These are phyloP conservation scores for Colletotrichum liaoningense DNA, from an alignment of 2,329 filamentous ascomycete genomes.

Conservation along the genomic window DNA sequence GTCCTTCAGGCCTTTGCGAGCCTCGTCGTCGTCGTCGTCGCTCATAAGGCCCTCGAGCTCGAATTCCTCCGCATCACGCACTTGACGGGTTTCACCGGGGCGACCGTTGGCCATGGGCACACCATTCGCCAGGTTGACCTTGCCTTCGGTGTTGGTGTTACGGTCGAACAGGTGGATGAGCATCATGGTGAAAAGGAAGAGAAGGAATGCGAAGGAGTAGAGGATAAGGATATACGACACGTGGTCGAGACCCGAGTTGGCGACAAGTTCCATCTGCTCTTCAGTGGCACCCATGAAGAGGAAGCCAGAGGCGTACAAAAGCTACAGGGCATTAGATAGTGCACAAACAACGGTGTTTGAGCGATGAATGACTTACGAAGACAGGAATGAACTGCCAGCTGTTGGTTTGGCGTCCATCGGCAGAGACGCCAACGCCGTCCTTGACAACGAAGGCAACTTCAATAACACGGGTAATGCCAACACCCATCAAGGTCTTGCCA, in stretches of 20 bases:
- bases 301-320: slow-evolving; percentile 92
- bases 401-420: slow-evolving; percentile 77
- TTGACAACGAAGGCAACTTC: slow-evolving; percentile 90
- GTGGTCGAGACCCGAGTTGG: slow-evolving; percentile 81
- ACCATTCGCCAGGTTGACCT: slow-evolving; percentile 52
- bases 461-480: slow-evolving; percentile 84
- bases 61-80: slow-evolving; percentile 85
- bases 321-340: slow-evolving; percentile 58
- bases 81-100: slow-evolving; percentile 62
- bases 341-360: neutral
- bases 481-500: slow-evolving; percentile 95
- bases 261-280: slow-evolving; percentile 89
- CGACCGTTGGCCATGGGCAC: slow-evolving; percentile 47
- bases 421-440: slow-evolving; percentile 74
- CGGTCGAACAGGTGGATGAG: slow-evolving; percentile 87
- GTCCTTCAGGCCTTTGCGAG: slow-evolving; percentile 67
- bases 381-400: slow-evolving; percentile 66
- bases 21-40: slow-evolving; percentile 77
- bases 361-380: slow-evolving; percentile 60
- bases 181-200: slow-evolving; percentile 92
- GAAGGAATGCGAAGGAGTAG: slow-evolving; percentile 88
- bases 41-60: slow-evolving; percentile 87
- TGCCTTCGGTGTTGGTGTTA: slow-evolving; percentile 51
- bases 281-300: slow-evolving; percentile 98
- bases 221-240: slow-evolving; percentile 93